phyloP scores from a whole-genome alignment of 441 rosid species.

The Lepidium campestre region DNA sequence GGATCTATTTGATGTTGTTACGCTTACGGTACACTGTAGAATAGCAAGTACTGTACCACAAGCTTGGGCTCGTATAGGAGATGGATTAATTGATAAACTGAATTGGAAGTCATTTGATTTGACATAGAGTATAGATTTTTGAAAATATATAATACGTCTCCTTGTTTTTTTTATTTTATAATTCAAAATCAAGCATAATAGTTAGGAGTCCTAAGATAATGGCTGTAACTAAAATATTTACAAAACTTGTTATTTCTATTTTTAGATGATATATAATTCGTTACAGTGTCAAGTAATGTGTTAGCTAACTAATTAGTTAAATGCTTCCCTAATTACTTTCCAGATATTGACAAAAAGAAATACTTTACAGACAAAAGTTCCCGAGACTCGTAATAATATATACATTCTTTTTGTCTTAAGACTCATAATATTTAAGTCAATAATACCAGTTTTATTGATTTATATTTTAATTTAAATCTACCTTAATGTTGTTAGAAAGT shows the following conservation, averaged over 20 bases:
- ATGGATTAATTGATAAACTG: constrained; percentile 1
- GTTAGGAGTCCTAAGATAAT: neutral
- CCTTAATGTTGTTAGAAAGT: neutral
- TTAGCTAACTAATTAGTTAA: too few relatives aligned
- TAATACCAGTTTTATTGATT: neutral
- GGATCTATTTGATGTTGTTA: neutral
- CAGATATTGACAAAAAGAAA: neutral
- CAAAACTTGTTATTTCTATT: neutral
- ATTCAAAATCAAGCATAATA: neutral
- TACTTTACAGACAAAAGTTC: neutral
- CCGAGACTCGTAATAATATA: neutral
- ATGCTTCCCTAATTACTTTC: neutral
- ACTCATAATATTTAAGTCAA: too few relatives aligned
- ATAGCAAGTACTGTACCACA: constrained; percentile 2
- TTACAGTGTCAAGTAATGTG: too few relatives aligned
- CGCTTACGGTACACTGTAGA: constrained; percentile 1
- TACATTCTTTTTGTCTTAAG: too few relatives aligned
- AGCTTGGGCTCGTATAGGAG: constrained; percentile 7
- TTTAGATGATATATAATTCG: too few relatives aligned
- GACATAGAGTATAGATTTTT: neutral
- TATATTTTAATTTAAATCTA: neutral
- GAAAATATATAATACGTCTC: neutral
- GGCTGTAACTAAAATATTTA: neutral
- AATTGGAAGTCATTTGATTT: constrained; percentile 5
- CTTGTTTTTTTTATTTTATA: neutral